phyloP scores from a whole-genome alignment of 169 alveolate genomes.

The Theileria parva region DNA sequence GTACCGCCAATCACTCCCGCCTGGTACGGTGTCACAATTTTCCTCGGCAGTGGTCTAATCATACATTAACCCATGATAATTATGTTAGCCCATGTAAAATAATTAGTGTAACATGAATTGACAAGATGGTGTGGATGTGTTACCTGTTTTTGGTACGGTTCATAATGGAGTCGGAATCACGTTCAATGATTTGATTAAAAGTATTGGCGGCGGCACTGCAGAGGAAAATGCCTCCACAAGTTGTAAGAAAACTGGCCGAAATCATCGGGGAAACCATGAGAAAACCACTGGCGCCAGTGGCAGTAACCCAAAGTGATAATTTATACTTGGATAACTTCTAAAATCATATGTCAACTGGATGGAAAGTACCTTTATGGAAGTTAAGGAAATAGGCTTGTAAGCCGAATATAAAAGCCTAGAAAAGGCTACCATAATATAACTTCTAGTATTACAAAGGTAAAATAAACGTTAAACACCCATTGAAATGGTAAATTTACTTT shows the following conservation, averaged over 20 bases:
- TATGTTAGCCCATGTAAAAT: background rate
- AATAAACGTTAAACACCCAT: background rate
- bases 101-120: background rate
- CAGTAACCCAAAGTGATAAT: conserved; percentile 77
- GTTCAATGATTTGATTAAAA: conserved; percentile 75
- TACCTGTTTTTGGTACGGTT: conserved; percentile 74
- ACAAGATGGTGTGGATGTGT: background rate
- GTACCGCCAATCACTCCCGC: conserved; percentile 40
- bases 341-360: background rate
- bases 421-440: conserved; percentile 9
- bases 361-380: conserved; percentile 11
- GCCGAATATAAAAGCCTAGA: conserved; percentile 4
- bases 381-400: background rate
- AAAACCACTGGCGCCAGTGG: conserved; percentile 77
- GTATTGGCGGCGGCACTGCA: conserved; percentile 78
- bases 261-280: conserved; percentile 61
- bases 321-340: conserved; percentile 59
- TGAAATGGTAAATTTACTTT: background rate
- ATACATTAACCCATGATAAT: background rate
- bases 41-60: conserved; percentile 50
- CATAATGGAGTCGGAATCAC: conserved; percentile 71
- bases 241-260: conserved; percentile 29
- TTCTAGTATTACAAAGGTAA: background rate
- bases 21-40: conserved; percentile 30
- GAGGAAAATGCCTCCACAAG: conserved; percentile 70